Percentiles rank a stretch among this genome's conserved stretches.
Evolutionary conservation across 2,329 filamentous ascomycete genomes (phyloP).

Genomic region (Mycosphaerella sp.): DNA sequence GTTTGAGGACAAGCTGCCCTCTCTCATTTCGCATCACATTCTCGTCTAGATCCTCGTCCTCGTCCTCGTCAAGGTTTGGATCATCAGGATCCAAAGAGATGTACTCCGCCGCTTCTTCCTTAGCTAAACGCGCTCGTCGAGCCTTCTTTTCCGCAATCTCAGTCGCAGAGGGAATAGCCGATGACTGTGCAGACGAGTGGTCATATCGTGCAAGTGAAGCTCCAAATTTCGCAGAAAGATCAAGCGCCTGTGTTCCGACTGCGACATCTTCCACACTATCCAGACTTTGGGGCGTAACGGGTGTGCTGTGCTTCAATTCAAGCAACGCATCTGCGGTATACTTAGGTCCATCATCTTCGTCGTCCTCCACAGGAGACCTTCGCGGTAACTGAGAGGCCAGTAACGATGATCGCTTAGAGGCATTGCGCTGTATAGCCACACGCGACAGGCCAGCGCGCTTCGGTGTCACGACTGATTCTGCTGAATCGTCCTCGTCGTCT

Average conservation of each 20-base stretch:
- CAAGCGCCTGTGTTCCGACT: constrained; percentile 39
- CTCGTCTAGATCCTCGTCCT: constrained; percentile 40
- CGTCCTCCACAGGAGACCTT: constrained; percentile 41
- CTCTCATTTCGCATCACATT: constrained; percentile 38
- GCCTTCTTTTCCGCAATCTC: constrained; percentile 91
- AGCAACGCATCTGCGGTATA: constrained; percentile 85
- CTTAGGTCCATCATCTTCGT: constrained; percentile 63
- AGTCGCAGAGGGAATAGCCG: constrained; percentile 67
- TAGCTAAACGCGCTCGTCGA: constrained; percentile 71
- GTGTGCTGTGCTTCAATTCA: constrained; percentile 79
- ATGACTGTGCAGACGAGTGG: constrained; percentile 26
- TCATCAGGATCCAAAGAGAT: constrained; percentile 59
- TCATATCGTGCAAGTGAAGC: constrained; percentile 35
- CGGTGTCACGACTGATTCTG: constrained; percentile 50
- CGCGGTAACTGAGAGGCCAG: constrained; percentile 45
- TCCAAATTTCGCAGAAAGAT: constrained; percentile 54
- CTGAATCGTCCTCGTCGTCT: constrained; percentile 48
- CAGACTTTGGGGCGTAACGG: constrained; percentile 68
- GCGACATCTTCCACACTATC: constrained; percentile 40
- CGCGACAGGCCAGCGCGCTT: constrained; percentile 59
- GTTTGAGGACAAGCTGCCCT: constrained; percentile 43
- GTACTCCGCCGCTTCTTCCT: constrained; percentile 56
- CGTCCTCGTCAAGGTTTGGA: constrained; percentile 39
- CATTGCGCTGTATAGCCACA: constrained; percentile 61
- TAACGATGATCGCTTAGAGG: constrained; percentile 48